A percentile compares a stretch with the other conserved stretches of the same genome.
Conservation (phyloP, 768 basidiomycete species). For the Crucibulum laeve region DNA sequence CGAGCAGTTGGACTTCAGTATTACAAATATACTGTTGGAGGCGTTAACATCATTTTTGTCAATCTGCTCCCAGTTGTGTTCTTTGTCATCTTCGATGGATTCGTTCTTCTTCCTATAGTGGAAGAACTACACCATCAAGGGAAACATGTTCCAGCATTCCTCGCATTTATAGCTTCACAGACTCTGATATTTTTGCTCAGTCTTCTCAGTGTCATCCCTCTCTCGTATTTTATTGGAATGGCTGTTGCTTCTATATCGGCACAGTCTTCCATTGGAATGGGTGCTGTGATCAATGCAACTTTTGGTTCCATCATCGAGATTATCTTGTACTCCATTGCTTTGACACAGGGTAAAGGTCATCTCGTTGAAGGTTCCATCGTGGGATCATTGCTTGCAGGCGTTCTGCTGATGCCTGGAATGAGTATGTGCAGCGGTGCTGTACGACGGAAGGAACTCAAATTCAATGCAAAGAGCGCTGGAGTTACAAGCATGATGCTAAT, state of each 20-base stretch:
- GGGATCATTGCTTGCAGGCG: slow-evolving; percentile 91
- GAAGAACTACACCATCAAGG: slow-evolving; percentile 55
- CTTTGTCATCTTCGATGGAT: slow-evolving; percentile 93
- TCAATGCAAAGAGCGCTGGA: slow-evolving; percentile 98
- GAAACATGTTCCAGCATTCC: slow-evolving; percentile 56
- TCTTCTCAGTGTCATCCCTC: slow-evolving; percentile 88
- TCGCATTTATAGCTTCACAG: slow-evolving; percentile 67
- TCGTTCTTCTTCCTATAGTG: slow-evolving; percentile 70
- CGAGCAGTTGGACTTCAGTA: slow-evolving; percentile 86
- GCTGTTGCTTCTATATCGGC: slow-evolving; percentile 99
- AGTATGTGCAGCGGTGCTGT: slow-evolving; percentile 94
- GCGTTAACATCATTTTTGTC: slow-evolving; percentile 97
- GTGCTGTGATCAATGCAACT: slow-evolving; percentile 98
- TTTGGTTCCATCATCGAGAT: slow-evolving; percentile 99
- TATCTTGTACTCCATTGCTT: slow-evolving; percentile 84
- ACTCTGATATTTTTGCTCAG: slow-evolving; percentile 80
- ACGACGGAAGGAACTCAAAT: slow-evolving; percentile 90
- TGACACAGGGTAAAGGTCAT: slow-evolving; percentile 87
- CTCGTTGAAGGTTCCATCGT: slow-evolving; percentile 97
- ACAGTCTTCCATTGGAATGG: slow-evolving; percentile 98
- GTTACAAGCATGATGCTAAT: slow-evolving; percentile 99
- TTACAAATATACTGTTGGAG: slow-evolving; percentile 98
- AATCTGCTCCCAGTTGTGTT: slow-evolving; percentile 92
- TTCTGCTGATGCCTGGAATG: slow-evolving; percentile 93
- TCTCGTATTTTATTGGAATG: slow-evolving; percentile 99